These are phyloP conservation scores for Trichoderma erinaceum DNA, from an alignment of 495 filamentous ascomycete species.

Conservation along the genomic window DNA sequence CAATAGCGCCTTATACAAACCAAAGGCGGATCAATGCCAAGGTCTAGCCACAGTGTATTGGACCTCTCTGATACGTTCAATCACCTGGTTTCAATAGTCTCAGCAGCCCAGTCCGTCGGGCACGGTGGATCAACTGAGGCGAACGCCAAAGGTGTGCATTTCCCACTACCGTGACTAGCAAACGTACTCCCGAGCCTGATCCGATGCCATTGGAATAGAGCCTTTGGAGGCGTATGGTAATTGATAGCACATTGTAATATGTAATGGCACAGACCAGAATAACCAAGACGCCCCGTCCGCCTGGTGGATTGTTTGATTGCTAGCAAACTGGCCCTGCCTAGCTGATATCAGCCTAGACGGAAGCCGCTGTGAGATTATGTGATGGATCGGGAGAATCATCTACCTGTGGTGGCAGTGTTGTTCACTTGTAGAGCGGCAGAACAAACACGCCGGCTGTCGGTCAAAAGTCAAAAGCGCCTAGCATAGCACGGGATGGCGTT, in stretches of 20 bases:
- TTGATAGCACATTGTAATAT: too few relatives aligned
- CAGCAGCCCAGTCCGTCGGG: background rate
- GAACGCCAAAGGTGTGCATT: background rate
- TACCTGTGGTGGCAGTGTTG: background rate
- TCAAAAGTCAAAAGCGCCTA: background rate
- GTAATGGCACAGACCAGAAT: background rate
- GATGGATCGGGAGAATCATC: background rate
- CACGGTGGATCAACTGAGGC: background rate
- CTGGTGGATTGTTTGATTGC: too few relatives aligned
- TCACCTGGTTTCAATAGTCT: background rate
- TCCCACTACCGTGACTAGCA: too few relatives aligned
- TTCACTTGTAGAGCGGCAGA: background rate
- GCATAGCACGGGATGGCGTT: background rate
- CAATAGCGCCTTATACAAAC: too few relatives aligned
- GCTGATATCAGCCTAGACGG: background rate
- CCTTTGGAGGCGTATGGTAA: background rate
- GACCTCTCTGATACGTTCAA: too few relatives aligned
- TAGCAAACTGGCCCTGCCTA: background rate
- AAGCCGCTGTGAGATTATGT: background rate
- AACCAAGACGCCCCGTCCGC: background rate
- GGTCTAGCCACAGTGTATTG: too few relatives aligned
- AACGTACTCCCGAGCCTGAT: background rate
- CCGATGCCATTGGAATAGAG: conserved; percentile 9
- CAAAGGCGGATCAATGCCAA: too few relatives aligned
- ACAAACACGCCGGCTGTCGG: background rate